Base-by-base conservation (phyloP, 1,139 yeast genomes). In the Hanseniaspora sp. region DNA sequence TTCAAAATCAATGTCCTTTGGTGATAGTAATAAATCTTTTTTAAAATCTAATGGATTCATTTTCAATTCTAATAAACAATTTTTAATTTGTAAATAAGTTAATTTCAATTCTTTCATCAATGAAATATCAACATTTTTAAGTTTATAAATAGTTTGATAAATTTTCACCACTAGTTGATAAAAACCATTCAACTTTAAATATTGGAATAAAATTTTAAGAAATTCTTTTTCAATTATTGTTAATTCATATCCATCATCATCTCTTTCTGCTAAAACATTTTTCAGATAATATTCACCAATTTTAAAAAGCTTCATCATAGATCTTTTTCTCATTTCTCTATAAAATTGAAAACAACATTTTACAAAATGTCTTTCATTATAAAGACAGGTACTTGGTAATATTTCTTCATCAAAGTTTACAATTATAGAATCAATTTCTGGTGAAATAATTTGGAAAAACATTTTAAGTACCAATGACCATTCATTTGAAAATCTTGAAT, bases 151-250 rank as follows among this genome's bases (percentile, higher is more conserved):
- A 1, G 53, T 40, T 23, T 58, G 56, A n/a, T 68, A 59, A 3
- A 74, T 55, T 3, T 59, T 55, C 11, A 67, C 58, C 4, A 67
- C 48, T 7, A 65, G 55, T 23, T 70, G 71, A 51, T 70, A 64
- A 43, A 71, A 65, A 15, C 70, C 69, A 58, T 71, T 71, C 53
- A 68, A 73, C 47, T 64, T 66, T 57, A 77, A 63, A 59, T 70
- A 76, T 5, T 61, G 61, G 3, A 74, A 58, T 13, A 75, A 55
- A 12, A 60, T 59, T 37, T 60, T 62, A 6, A 74, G 53, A 43
- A 76, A 70, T 2, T 64, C 64, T 7, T 58, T 38, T 57, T 76
- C 79, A 57, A 70, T 60, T 2, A 56, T 30, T 0, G 70, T 61
- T 9, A 58, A 30, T 1, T 46, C 52, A 17, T 31, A 37, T 7